phyloP scores from a whole-genome alignment of 345 rosid genomes.

The Melastoma malabathricum region DNA sequence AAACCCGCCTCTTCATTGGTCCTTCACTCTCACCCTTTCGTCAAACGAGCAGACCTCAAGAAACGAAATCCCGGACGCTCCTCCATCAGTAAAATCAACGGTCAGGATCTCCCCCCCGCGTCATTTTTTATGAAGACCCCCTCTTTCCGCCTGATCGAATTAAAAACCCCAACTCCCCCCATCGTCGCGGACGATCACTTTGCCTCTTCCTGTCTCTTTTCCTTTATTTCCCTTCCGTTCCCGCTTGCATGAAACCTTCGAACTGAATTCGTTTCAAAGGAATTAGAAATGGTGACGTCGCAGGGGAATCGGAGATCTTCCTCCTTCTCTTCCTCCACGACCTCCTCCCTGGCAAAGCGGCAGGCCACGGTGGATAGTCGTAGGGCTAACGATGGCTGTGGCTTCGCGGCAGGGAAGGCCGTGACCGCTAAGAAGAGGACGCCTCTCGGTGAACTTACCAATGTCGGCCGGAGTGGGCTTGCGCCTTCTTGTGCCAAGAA shows the following conservation, averaged over 20 bases:
- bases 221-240: neutral
- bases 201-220: neutral
- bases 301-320: constrained; percentile 20
- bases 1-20: too few species aligned
- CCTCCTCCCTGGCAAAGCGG: constrained; percentile 31
- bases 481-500: too few species aligned
- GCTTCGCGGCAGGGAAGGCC: constrained; percentile 14
- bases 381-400: too few species aligned
- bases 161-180: neutral
- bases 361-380: constrained; percentile 30
- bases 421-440: constrained; percentile 13
- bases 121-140: too few species aligned
- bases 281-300: constrained; percentile 10
- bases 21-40: too few species aligned
- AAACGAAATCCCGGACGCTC: constrained; percentile 2
- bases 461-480: constrained; percentile 3
- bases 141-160: constrained; percentile 4
- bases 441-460: constrained; percentile 58
- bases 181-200: neutral
- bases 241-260: too few species aligned
- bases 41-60: too few species aligned
- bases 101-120: constrained; percentile 3
- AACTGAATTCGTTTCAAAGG: neutral
- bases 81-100: constrained; percentile 6
- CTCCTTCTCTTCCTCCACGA: constrained; percentile 30